Evolutionary conservation across 176 grass and related monocot species (phyloP).

Genomic region (Microstegium vimineum): DNA sequence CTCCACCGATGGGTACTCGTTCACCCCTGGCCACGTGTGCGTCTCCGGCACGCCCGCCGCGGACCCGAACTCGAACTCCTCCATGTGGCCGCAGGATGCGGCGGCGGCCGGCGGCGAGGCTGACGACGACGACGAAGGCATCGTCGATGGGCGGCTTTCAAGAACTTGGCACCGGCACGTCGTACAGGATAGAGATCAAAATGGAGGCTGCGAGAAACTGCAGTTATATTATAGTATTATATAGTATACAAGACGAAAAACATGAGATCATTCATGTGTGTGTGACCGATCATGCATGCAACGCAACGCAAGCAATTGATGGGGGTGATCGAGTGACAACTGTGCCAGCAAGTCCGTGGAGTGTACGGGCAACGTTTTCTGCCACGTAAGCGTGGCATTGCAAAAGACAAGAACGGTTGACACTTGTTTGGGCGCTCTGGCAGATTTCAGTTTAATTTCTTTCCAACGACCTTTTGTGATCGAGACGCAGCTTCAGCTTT

Average conservation of each 20-base stretch:
- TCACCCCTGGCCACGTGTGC: constrained; percentile 35
- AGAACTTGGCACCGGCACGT: neutral
- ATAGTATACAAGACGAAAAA: neutral
- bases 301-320: neutral
- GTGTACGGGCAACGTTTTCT: neutral
- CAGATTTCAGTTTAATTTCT: neutral
- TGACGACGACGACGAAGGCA: neutral
- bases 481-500: neutral
- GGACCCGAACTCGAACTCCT: constrained; percentile 15
- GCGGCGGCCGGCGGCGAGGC: neutral
- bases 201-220: neutral
- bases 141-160: neutral
- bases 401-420: neutral
- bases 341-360: neutral
- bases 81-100: neutral
- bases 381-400: neutral
- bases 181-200: neutral
- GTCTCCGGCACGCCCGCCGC: constrained; percentile 41
- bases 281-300: neutral
- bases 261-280: neutral
- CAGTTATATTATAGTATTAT: too few species aligned
- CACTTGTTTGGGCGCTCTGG: neutral
- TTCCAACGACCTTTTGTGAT: neutral
- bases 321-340: neutral
- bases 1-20: constrained; percentile 19